A percentile compares a stretch with the other conserved stretches of the same genome.
These are phyloP conservation scores for Agastache rugosa DNA, from an alignment of 257 asterid genomes.

Conservation along the genomic window DNA sequence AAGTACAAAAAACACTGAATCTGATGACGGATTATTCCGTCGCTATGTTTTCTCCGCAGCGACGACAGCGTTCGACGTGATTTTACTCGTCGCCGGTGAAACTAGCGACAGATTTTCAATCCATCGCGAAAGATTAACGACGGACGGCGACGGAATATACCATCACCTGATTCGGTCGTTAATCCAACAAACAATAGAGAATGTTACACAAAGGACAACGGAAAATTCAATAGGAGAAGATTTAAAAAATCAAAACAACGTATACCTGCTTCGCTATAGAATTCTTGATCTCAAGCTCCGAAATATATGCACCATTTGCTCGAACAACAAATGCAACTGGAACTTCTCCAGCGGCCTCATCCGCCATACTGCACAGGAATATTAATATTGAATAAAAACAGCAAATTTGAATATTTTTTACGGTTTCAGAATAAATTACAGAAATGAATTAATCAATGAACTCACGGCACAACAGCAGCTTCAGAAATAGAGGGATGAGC, in stretches of 20 bases:
- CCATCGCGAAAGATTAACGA: too few species aligned
- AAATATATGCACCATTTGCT: constrained; percentile 46
- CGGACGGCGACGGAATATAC: too few species aligned
- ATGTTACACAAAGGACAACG: too few species aligned
- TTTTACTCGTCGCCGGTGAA: too few species aligned
- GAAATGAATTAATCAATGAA: neutral
- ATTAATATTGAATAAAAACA: neutral
- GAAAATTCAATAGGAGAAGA: too few species aligned
- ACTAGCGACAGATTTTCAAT: too few species aligned
- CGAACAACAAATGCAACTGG: constrained; percentile 75
- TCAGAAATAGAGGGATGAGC: constrained; percentile 61
- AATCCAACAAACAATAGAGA: too few species aligned
- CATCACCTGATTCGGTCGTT: too few species aligned
- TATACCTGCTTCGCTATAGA: constrained; percentile 63
- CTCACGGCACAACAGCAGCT: constrained; percentile 72
- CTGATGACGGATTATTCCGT: too few species aligned
- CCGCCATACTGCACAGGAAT: constrained; percentile 52
- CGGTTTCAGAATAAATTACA: neutral
- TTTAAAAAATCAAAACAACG: neutral
- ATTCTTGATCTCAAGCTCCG: constrained; percentile 60
- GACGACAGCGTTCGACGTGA: too few species aligned
- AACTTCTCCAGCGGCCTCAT: constrained; percentile 72
- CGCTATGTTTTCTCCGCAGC: too few species aligned
- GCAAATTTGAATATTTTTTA: neutral
- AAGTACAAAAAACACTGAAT: too few species aligned